A percentile compares a stretch with the other conserved stretches of the same genome.
phyloP scores from a whole-genome alignment of 2,329 filamentous ascomycete species.

The Colletotrichum sp. region DNA sequence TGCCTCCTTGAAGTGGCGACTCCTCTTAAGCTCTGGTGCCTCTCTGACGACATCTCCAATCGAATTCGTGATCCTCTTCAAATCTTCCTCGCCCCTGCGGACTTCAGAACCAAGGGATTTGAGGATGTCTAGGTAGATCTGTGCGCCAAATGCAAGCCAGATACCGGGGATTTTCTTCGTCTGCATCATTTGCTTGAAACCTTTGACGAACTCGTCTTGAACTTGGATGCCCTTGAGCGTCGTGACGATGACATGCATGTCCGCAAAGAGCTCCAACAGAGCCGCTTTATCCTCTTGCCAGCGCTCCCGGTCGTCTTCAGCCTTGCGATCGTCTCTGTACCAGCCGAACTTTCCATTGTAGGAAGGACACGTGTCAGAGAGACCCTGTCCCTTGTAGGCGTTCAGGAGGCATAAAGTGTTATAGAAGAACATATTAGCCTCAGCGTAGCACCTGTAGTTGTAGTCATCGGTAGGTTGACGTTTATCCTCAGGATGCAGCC shows the following conservation, averaged over 20 bases:
- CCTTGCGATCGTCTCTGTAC: slow-evolving; percentile 21
- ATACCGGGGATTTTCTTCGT: neutral
- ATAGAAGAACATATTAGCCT: neutral
- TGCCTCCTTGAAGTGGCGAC: neutral
- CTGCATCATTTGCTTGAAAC: neutral
- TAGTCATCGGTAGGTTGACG: neutral
- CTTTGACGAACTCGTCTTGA: slow-evolving; percentile 26
- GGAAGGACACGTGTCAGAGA: neutral
- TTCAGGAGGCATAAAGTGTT: neutral
- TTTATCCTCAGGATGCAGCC: neutral
- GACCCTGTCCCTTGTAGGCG: neutral
- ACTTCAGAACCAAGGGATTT: slow-evolving; percentile 1
- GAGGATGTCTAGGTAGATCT: slow-evolving; percentile 25
- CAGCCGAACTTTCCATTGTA: slow-evolving; percentile 26
- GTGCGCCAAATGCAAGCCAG: slow-evolving; percentile 22
- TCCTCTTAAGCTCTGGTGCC: neutral
- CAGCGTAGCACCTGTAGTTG: neutral
- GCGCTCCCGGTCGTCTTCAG: neutral
- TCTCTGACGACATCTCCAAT: neutral
- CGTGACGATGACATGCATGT: slow-evolving; percentile 13
- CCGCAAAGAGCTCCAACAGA: slow-evolving; percentile 15
- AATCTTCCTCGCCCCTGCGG: neutral
- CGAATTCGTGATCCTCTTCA: neutral
- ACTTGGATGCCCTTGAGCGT: neutral
- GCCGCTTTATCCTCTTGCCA: slow-evolving; percentile 21